These are phyloP conservation scores for Glutinoglossum americanum DNA, from an alignment of 495 filamentous ascomycete genomes.

Conservation along the genomic window DNA sequence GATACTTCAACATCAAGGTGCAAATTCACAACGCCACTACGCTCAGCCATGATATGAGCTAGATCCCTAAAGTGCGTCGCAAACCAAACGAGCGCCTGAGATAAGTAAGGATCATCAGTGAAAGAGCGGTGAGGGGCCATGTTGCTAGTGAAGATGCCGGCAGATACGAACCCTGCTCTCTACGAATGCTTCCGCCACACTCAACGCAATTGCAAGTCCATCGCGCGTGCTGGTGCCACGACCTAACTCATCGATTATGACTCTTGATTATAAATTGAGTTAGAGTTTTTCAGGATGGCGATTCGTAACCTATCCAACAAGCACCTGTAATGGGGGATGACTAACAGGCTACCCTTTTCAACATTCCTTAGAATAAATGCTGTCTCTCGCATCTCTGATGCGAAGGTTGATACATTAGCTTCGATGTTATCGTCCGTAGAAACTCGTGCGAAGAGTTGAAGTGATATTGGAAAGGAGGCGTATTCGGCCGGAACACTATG, in stretches of 20 bases:
- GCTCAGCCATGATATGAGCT: slow-evolving; percentile 49
- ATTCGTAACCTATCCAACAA: background rate
- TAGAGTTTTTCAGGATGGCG: background rate
- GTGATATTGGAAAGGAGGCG: slow-evolving; percentile 59
- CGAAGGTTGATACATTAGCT: slow-evolving; percentile 82
- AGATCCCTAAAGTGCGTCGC: slow-evolving; percentile 81
- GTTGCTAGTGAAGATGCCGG: background rate
- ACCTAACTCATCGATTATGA: slow-evolving; percentile 84
- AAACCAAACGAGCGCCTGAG: slow-evolving; percentile 57
- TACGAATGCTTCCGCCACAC: slow-evolving; percentile 70
- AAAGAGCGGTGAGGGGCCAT: background rate
- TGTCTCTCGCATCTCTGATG: slow-evolving; percentile 86
- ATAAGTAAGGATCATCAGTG: background rate
- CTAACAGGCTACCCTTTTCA: slow-evolving; percentile 40
- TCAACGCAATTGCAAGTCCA: slow-evolving; percentile 72
- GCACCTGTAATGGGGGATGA: background rate
- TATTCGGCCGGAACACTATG: slow-evolving; percentile 51
- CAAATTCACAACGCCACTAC: slow-evolving; percentile 54
- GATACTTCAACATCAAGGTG: slow-evolving; percentile 57
- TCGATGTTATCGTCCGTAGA: slow-evolving; percentile 77
- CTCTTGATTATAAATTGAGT: slow-evolving; percentile 13
- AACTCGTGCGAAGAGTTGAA: slow-evolving; percentile 70
- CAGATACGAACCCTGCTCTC: slow-evolving; percentile 27
- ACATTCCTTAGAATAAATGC: slow-evolving; percentile 75
- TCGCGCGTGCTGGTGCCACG: slow-evolving; percentile 79